These are phyloP conservation scores for Quercus glauca DNA, from an alignment of 306 rosid genomes.

Conservation along the genomic window DNA sequence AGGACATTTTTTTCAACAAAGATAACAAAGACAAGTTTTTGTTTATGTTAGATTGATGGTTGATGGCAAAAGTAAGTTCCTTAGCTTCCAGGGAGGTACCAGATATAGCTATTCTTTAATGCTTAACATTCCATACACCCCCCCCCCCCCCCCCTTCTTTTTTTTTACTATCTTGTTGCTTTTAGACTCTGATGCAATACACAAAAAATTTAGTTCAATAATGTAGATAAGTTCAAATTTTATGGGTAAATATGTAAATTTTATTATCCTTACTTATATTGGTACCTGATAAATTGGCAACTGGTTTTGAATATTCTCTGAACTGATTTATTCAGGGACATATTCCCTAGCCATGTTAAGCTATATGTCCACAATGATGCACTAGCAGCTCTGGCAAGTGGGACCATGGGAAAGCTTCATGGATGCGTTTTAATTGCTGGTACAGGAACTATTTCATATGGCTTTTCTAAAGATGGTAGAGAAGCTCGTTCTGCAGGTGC, in stretches of 20 bases:
- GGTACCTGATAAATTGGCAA: not conserved
- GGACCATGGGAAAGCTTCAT: constrained; percentile 85
- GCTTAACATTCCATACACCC: not conserved
- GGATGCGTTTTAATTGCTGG: constrained; percentile 97
- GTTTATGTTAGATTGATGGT: not conserved
- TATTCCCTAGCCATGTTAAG: constrained; percentile 71
- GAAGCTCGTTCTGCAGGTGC: constrained; percentile 97
- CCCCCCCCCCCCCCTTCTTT: no score
- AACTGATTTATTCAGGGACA: constrained; percentile 52
- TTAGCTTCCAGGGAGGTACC: not conserved
- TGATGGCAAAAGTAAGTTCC: not conserved
- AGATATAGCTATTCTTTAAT: not conserved
- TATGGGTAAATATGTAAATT: not conserved
- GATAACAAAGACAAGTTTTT: not conserved
- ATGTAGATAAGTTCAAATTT: not conserved
- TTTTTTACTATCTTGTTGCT: not conserved
- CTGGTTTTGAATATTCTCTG: constrained; percentile 6
- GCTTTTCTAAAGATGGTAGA: constrained; percentile 82
- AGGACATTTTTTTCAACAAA: not conserved
- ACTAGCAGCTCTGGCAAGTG: constrained; percentile 93
- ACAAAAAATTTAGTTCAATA: not conserved
- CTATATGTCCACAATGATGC: constrained; percentile 92
- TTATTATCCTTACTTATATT: not conserved
- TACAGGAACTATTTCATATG: constrained; percentile 91
- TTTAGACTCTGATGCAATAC: not conserved